phyloP scores from a whole-genome alignment of 805 yeast species.

The Saturnispora zaruensis region DNA sequence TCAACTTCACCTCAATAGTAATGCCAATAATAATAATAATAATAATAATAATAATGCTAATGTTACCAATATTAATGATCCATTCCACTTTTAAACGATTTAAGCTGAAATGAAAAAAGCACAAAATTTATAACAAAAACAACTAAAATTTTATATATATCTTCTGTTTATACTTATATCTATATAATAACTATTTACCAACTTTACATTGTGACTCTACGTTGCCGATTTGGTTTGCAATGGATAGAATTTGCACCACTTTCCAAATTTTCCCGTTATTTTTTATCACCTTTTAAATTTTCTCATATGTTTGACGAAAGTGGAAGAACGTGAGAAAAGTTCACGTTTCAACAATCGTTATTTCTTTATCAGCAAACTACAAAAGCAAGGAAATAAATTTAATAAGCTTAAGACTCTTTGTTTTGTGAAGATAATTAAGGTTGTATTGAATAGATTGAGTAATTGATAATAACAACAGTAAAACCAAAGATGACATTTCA shows the following conservation, averaged over 20 bases:
- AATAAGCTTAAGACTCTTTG: not conserved
- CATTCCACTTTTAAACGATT: not conserved
- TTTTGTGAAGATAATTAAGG: not conserved
- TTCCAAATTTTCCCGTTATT: not conserved
- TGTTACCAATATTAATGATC: not conserved
- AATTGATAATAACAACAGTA: constrained; percentile 1
- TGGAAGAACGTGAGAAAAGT: not conserved
- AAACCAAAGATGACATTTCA: constrained; percentile 3
- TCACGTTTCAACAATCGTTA: not conserved
- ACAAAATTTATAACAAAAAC: too few relatives aligned
- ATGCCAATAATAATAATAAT: not conserved
- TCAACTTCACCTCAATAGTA: not conserved
- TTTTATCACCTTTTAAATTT: not conserved
- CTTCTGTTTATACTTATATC: not conserved
- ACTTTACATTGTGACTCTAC: not conserved
- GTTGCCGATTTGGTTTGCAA: not conserved
- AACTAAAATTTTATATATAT: not conserved
- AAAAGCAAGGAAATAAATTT: not conserved
- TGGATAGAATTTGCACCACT: not conserved
- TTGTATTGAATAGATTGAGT: not conserved
- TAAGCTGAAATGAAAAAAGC: not conserved
- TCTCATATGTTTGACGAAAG: not conserved
- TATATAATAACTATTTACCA: not conserved
- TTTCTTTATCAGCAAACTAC: not conserved
- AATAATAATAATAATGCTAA: not conserved